Evolutionary conservation across 169 alveolate species (phyloP).

Genomic region (Plasmodium billcollinsi): DNA sequence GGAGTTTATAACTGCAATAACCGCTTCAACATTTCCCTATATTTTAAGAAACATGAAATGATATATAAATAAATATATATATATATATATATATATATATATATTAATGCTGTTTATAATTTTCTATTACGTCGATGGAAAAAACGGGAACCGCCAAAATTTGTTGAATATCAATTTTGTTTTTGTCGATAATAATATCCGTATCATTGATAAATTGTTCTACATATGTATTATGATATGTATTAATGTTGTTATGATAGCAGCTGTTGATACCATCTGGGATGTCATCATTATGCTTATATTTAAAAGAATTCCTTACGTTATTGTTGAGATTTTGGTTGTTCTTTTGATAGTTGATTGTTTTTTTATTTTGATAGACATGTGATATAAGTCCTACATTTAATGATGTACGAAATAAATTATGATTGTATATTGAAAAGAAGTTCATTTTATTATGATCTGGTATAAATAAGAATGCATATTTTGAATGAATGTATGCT

Average conservation of each 20-base stretch:
- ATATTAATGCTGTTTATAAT: background rate
- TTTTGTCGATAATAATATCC: background rate
- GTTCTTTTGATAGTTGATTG: constrained; percentile 6
- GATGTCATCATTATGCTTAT: background rate
- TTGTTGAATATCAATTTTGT: constrained; percentile 28
- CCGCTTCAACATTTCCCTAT: constrained; percentile 33
- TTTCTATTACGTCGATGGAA: constrained; percentile 28
- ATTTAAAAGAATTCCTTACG: background rate
- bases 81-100: background rate
- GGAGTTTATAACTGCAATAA: constrained; percentile 26
- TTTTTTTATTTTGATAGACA: constrained; percentile 23
- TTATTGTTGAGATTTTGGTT: background rate
- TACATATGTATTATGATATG: background rate
- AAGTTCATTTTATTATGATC: constrained; percentile 3
- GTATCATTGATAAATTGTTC: background rate
- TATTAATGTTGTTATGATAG: background rate
- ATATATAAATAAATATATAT: background rate
- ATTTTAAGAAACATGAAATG: background rate
- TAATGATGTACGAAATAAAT: constrained; percentile 10
- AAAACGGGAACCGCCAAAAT: constrained; percentile 44
- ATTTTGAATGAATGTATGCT: constrained; percentile 23
- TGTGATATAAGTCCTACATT: constrained; percentile 24
- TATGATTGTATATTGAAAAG: constrained; percentile 5
- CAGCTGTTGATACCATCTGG: background rate
- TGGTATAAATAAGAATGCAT: constrained; percentile 53